These are phyloP conservation scores for Lentinula lateritia DNA, from an alignment of 768 basidiomycete species.

Conservation along the genomic window DNA sequence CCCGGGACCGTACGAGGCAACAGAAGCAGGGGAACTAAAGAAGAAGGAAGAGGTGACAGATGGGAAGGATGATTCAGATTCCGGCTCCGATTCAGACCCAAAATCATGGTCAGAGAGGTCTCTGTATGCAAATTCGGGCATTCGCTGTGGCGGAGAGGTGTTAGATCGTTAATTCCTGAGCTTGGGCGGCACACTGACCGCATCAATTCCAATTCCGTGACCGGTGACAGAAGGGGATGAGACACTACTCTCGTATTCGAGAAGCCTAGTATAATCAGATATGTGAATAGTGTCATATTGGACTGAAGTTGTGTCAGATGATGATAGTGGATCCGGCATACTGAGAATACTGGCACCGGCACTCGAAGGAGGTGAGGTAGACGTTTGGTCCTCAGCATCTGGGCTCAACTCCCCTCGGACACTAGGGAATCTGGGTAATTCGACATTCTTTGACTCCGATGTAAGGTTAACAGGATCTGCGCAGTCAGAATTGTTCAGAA, in stretches of 20 bases:
- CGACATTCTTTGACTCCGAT: neutral
- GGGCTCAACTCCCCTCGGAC: neutral
- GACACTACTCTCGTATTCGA: neutral
- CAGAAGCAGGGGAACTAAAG: slow-evolving; percentile 6
- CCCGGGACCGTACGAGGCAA: neutral
- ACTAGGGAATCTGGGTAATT: too few relatives aligned
- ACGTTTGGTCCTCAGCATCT: neutral
- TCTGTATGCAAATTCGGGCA: neutral
- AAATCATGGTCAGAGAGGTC: neutral
- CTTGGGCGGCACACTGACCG: neutral
- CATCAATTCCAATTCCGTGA: neutral
- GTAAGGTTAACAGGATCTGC: neutral
- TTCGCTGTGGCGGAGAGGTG: neutral
- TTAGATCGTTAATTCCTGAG: neutral
- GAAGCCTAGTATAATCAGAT: neutral
- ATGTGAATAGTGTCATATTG: neutral
- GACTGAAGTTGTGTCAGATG: slow-evolving; percentile 1
- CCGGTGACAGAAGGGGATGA: neutral
- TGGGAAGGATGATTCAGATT: slow-evolving; percentile 7
- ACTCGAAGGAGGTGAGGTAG: neutral
- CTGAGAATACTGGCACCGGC: slow-evolving; percentile 5
- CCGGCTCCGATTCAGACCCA: neutral
- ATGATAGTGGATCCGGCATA: slow-evolving; percentile 6
- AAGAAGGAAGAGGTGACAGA: slow-evolving; percentile 7
- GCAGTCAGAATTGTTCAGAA: neutral